A percentile compares a stretch with the other conserved stretches of the same genome.
Evolutionary conservation across 495 filamentous ascomycete genomes (phyloP).

Genomic region (Lophiotrema nucula): DNA sequence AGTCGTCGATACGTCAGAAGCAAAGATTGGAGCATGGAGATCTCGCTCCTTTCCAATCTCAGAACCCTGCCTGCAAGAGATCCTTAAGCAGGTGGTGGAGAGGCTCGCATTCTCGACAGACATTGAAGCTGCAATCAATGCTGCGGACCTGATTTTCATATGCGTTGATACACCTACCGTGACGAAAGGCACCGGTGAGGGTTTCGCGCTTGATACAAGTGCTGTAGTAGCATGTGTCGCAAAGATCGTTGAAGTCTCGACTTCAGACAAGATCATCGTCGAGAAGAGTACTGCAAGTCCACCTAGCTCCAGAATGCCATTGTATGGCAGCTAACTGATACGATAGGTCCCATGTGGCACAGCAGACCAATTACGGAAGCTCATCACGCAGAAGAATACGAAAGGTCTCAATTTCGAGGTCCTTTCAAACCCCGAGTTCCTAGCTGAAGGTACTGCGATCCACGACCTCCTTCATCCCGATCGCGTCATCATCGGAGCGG

Average conservation of each 20-base stretch:
- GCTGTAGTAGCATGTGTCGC: background rate
- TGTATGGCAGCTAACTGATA: background rate
- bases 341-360: too few relatives aligned
- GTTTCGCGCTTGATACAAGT: background rate
- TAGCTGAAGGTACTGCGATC: conserved; percentile 77
- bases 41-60: background rate
- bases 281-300: conserved; percentile 10
- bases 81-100: background rate
- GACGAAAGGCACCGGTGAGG: background rate
- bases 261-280: conserved; percentile 1
- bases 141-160: conserved; percentile 2
- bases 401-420: conserved; percentile 64
- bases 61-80: background rate
- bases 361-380: too few relatives aligned
- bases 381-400: too few relatives aligned
- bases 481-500: conserved; percentile 73
- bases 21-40: background rate
- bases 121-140: background rate
- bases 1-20: background rate
- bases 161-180: conserved; percentile 7
- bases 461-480: conserved; percentile 69
- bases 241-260: background rate
- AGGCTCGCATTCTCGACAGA: conserved; percentile 2
- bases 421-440: conserved; percentile 81
- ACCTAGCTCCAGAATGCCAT: background rate